Percentiles rank a stretch among this genome's conserved stretches.
These are phyloP conservation scores for Termitomyces sp. DNA, from an alignment of 768 basidiomycete genomes.

Conservation along the genomic window DNA sequence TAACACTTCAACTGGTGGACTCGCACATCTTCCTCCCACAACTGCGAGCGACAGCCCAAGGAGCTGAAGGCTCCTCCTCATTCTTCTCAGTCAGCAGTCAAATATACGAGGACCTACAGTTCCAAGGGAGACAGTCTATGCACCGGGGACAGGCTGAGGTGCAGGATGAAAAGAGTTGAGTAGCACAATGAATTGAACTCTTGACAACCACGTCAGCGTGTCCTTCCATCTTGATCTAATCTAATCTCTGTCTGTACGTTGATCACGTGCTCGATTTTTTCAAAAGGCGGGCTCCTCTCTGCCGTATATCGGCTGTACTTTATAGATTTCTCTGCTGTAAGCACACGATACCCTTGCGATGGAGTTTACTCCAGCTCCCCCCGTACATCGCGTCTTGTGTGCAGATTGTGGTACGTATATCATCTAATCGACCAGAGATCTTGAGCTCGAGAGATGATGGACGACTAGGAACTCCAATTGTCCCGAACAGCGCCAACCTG, in stretches of 20 bases:
- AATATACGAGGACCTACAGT: background rate
- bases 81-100: conserved; percentile 3
- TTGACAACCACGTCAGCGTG: conserved; percentile 14
- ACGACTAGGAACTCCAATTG: conserved; percentile 70
- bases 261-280: conserved; percentile 19
- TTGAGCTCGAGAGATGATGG: conserved; percentile 3
- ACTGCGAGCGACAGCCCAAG: conserved; percentile 15
- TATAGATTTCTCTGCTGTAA: background rate
- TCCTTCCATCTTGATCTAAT: conserved; percentile 6
- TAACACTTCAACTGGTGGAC: conserved; percentile 56
- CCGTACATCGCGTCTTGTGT: conserved; percentile 81
- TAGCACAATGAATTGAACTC: background rate
- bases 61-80: conserved; percentile 17
- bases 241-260: conserved; percentile 9
- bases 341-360: conserved; percentile 34
- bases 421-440: background rate
- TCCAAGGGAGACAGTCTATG: background rate
- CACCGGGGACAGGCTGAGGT: background rate
- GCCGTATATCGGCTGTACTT: background rate
- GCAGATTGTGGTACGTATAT: conserved; percentile 75
- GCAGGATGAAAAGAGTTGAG: conserved; percentile 4
- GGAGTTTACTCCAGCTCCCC: conserved; percentile 76
- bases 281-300: conserved; percentile 1
- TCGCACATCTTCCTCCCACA: conserved; percentile 11
- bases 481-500: conserved; percentile 89